Percentiles rank a stretch among this genome's conserved stretches.
These are phyloP conservation scores for Blumeria hordei DNA, from an alignment of 2,329 filamentous ascomycete species.

Conservation along the genomic window DNA sequence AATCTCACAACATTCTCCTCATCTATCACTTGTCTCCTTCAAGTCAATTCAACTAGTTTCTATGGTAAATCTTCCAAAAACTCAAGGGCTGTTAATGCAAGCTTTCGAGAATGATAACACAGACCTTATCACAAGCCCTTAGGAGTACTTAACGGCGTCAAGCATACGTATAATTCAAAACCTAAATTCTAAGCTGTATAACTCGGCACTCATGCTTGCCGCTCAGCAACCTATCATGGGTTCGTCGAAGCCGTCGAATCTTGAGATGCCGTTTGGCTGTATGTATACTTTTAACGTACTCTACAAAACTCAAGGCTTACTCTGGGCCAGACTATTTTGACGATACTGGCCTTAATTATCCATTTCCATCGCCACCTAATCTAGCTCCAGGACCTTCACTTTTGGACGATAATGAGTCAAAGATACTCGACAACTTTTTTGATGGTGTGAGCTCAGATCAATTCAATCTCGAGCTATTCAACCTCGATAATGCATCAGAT, in stretches of 20 bases:
- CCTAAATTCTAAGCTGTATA: not conserved
- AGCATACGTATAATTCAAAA: not conserved
- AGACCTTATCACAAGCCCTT: not conserved
- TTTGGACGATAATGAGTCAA: slow-evolving; percentile 36
- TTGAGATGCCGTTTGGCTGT: slow-evolving; percentile 43
- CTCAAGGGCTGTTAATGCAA: not conserved
- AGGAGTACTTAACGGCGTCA: not conserved
- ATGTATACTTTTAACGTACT: slow-evolving; percentile 16
- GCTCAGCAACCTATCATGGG: slow-evolving; percentile 32
- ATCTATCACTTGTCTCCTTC: not conserved
- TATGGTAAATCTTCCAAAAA: not conserved
- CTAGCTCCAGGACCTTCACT: slow-evolving; percentile 40
- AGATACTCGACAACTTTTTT: slow-evolving; percentile 32
- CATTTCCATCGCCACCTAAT: slow-evolving; percentile 30
- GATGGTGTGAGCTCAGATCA: slow-evolving; percentile 27
- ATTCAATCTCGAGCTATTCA: slow-evolving; percentile 23
- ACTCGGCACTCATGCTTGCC: slow-evolving; percentile 28
- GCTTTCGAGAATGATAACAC: not conserved
- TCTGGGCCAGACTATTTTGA: slow-evolving; percentile 21
- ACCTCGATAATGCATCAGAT: slow-evolving; percentile 22
- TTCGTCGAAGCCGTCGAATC: slow-evolving; percentile 30
- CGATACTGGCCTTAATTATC: slow-evolving; percentile 18
- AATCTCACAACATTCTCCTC: not conserved
- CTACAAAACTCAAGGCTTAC: slow-evolving; percentile 2
- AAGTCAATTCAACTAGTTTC: not conserved